phyloP scores from a whole-genome alignment of 768 basidiomycete genomes.

The Pisolithus microcarpus region DNA sequence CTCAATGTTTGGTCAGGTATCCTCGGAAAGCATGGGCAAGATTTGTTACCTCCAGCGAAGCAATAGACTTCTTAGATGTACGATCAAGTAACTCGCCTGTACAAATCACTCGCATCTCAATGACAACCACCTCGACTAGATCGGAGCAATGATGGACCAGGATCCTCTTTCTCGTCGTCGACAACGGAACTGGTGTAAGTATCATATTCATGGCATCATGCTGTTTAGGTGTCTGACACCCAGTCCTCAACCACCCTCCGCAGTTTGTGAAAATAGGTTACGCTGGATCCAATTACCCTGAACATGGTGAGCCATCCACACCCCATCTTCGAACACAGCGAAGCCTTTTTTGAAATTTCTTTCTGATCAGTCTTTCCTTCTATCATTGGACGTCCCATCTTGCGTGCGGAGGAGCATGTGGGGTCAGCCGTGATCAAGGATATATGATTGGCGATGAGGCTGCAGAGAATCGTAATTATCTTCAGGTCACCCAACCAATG shows the following conservation, averaged over 20 bases:
- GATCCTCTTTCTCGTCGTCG: slow-evolving; percentile 70
- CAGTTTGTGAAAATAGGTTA: slow-evolving; percentile 91
- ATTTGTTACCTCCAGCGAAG: slow-evolving; percentile 95
- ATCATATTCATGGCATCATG: background rate
- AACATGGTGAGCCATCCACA: slow-evolving; percentile 55
- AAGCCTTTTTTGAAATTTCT: background rate
- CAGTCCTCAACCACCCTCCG: background rate
- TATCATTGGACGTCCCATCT: slow-evolving; percentile 91
- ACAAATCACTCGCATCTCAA: background rate
- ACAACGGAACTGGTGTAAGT: slow-evolving; percentile 84
- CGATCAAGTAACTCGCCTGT: background rate
- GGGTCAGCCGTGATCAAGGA: slow-evolving; percentile 85
- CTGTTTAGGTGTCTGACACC: background rate
- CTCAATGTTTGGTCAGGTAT: slow-evolving; percentile 44
- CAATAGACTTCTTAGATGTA: slow-evolving; percentile 84
- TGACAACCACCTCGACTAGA: background rate
- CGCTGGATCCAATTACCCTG: slow-evolving; percentile 91
- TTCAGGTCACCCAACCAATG: slow-evolving; percentile 97
- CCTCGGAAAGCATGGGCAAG: slow-evolving; percentile 92
- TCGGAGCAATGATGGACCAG: slow-evolving; percentile 21
- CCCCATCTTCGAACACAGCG: background rate
- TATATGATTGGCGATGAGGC: slow-evolving; percentile 99
- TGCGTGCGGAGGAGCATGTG: slow-evolving; percentile 94
- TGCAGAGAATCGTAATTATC: slow-evolving; percentile 85
- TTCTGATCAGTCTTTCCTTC: slow-evolving; percentile 78